Conservation (phyloP, 805 yeast species). For the Metschnikowia cubensis region DNA sequence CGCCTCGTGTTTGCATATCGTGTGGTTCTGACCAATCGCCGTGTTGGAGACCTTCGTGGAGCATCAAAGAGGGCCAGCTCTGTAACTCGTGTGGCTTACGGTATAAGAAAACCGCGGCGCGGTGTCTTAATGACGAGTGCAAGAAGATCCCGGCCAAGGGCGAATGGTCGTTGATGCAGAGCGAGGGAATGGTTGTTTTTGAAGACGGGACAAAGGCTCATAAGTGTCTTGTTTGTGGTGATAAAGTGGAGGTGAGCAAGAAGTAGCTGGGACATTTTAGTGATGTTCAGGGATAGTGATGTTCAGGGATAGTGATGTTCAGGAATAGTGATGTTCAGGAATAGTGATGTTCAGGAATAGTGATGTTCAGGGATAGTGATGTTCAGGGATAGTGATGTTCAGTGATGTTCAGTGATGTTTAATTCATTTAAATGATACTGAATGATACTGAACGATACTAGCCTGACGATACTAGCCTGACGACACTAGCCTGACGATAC, state of each 20-base stretch:
- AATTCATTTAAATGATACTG: not conserved
- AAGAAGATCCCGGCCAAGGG: slow-evolving; percentile 93
- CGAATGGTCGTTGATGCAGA: slow-evolving; percentile 86
- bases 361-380: not conserved
- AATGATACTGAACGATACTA: not conserved
- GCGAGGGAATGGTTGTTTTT: slow-evolving; percentile 49
- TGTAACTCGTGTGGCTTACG: slow-evolving; percentile 96
- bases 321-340: not conserved
- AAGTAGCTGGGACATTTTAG: too few relatives aligned
- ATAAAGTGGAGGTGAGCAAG: slow-evolving; percentile 35
- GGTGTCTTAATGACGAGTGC: slow-evolving; percentile 75
- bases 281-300: not conserved
- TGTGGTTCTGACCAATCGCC: slow-evolving; percentile 91
- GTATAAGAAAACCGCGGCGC: slow-evolving; percentile 88
- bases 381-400: not conserved
- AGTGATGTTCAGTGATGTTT: not conserved
- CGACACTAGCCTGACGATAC: too few relatives aligned
- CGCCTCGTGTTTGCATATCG: slow-evolving; percentile 70
- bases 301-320: not conserved
- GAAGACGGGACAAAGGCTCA: slow-evolving; percentile 40
- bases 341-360: not conserved
- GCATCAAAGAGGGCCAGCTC: slow-evolving; percentile 83
- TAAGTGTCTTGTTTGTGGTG: slow-evolving; percentile 42
- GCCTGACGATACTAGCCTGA: not conserved
- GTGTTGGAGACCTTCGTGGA: slow-evolving; percentile 99